phyloP scores from a whole-genome alignment of 345 rosid genomes.

The Mallotus nudiflorus region DNA sequence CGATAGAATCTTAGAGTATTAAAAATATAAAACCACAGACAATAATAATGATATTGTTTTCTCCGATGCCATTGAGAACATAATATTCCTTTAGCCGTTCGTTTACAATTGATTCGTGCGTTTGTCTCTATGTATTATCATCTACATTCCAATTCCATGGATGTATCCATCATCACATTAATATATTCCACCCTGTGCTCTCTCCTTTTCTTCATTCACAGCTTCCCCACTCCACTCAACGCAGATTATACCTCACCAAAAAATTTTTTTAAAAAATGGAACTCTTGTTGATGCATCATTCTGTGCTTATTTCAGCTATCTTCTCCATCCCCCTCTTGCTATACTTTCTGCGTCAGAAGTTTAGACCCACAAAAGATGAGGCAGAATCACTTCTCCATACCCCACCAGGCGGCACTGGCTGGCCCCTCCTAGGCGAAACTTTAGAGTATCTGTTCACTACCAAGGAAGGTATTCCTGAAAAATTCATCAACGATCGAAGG shows the following conservation, averaged over 20 bases:
- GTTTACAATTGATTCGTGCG: background rate
- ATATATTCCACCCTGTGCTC: background rate
- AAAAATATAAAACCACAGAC: no score
- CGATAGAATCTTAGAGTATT: no score
- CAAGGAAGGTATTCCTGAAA: background rate
- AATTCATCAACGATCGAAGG: conserved; percentile 15
- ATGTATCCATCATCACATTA: background rate
- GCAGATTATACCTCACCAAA: no score
- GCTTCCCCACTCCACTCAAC: background rate
- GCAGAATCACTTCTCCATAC: background rate
- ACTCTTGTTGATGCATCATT: background rate
- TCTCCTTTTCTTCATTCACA: background rate
- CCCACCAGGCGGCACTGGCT: conserved; percentile 4
- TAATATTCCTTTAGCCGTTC: background rate
- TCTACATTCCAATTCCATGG: no score
- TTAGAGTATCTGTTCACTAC: conserved; percentile 6
- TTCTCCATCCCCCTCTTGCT: background rate
- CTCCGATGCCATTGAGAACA: no score
- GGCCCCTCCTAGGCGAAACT: conserved; percentile 11
- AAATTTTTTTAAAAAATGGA: no score
- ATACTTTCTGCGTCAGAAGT: background rate
- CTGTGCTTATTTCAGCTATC: background rate
- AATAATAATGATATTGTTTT: no score
- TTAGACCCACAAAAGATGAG: background rate
- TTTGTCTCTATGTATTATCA: background rate